Percentiles rank a stretch among this genome's conserved stretches.
These are phyloP conservation scores for Amanita inopinata DNA, from an alignment of 768 basidiomycete species.

Conservation along the genomic window DNA sequence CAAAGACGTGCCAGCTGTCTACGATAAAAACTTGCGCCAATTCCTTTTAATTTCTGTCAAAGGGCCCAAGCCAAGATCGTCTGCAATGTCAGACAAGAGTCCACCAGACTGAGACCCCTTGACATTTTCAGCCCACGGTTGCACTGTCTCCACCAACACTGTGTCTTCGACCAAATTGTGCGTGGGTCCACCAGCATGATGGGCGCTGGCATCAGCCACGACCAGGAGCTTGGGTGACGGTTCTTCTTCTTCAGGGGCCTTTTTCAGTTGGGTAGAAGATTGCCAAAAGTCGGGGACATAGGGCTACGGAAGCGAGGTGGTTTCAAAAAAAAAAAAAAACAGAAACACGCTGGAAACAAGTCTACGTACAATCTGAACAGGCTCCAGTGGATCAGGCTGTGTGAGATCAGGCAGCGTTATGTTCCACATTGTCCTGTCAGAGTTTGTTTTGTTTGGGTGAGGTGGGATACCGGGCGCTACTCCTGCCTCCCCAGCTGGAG, in stretches of 20 bases:
- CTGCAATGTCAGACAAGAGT: constrained; percentile 34
- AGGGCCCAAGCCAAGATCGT: constrained; percentile 35
- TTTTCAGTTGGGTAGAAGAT: constrained; percentile 18
- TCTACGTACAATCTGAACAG: constrained; percentile 51
- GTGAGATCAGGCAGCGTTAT: constrained; percentile 50
- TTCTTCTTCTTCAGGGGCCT: constrained; percentile 15
- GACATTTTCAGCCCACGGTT: constrained; percentile 15
- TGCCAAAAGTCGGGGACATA: constrained; percentile 38
- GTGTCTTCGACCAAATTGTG: constrained; percentile 24
- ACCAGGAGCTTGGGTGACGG: constrained; percentile 34
- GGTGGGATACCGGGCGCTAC: constrained; percentile 35
- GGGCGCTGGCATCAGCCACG: constrained; percentile 29
- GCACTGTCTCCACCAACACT: constrained; percentile 7
- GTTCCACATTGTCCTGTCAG: constrained; percentile 29
- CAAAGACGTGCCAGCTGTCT: constrained; percentile 8
- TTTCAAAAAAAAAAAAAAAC: constrained; percentile 6
- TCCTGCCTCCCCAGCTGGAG: constrained; percentile 20
- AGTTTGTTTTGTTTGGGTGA: constrained; percentile 9
- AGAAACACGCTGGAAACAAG: constrained; percentile 5
- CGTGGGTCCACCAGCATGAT: constrained; percentile 27
- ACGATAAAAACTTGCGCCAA: constrained; percentile 23
- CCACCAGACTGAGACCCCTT: constrained; percentile 19
- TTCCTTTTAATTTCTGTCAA: constrained; percentile 22
- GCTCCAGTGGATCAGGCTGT: constrained; percentile 28
- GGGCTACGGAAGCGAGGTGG: constrained; percentile 28